These are phyloP conservation scores for Monosporascus sp. DNA, from an alignment of 2,329 filamentous ascomycete species.

Conservation along the genomic window DNA sequence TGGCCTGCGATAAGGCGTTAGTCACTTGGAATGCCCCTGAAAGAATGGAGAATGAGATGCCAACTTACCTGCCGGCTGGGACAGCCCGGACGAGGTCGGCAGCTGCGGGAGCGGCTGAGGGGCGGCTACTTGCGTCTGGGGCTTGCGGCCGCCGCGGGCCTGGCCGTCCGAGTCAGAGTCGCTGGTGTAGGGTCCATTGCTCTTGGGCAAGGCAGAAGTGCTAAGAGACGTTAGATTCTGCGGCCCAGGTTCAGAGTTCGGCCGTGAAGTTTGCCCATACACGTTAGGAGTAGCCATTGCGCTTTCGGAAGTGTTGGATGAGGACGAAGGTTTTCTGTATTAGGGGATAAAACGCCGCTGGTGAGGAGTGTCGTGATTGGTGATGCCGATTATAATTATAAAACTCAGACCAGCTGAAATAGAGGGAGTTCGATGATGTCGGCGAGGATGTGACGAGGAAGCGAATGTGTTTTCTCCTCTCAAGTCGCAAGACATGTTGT, in stretches of 20 bases:
- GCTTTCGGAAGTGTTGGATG: constrained; percentile 5
- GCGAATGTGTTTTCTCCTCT: not conserved
- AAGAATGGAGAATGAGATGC: not conserved
- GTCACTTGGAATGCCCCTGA: not conserved
- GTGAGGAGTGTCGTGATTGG: not conserved
- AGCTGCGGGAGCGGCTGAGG: constrained; percentile 21
- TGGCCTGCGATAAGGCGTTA: constrained; percentile 31
- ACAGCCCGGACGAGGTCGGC: constrained; percentile 32
- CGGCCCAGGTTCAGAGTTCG: not conserved
- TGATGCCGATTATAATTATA: constrained; percentile 6
- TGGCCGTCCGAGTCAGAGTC: constrained; percentile 29
- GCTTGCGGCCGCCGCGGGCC: constrained; percentile 31
- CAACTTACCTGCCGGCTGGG: constrained; percentile 28
- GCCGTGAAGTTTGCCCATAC: constrained; percentile 11
- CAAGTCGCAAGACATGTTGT: not conserved
- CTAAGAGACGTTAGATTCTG: constrained; percentile 11
- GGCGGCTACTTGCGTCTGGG: constrained; percentile 13
- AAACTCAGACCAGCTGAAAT: constrained; percentile 18
- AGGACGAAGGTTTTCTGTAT: constrained; percentile 7
- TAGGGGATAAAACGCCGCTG: constrained; percentile 1
- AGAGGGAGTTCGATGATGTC: constrained; percentile 7
- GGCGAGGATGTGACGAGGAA: constrained; percentile 10
- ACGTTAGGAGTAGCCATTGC: constrained; percentile 22
- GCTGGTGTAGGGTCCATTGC: constrained; percentile 25
- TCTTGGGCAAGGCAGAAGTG: constrained; percentile 20